phyloP scores from a whole-genome alignment of 176 grass and related monocot species.

The Pontederia paniculata region DNA sequence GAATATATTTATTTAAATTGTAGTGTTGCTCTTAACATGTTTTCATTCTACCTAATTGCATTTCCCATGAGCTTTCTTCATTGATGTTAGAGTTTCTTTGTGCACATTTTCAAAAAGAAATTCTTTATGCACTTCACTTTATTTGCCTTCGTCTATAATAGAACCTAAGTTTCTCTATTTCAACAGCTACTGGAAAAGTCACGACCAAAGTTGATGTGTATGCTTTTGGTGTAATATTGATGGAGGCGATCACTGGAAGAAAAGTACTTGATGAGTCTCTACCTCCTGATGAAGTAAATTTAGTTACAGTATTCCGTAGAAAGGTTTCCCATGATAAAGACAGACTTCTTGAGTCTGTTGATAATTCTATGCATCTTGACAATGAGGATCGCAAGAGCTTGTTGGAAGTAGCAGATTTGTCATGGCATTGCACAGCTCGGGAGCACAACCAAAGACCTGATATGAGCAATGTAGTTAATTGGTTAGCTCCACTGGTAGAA shows the following conservation, averaged over 20 bases:
- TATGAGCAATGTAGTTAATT: conserved; percentile 78
- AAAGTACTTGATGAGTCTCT: conserved; percentile 85
- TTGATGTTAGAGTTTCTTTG: too few relatives aligned
- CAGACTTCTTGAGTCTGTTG: conserved; percentile 63
- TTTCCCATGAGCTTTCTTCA: too few relatives aligned
- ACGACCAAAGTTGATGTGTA: conserved; percentile 91
- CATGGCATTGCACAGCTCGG: conserved; percentile 64
- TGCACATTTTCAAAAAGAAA: too few relatives aligned
- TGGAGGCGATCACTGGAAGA: conserved; percentile 83
- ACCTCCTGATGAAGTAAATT: conserved; percentile 62
- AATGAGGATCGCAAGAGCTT: conserved; percentile 43
- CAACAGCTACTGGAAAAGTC: conserved; percentile 81
- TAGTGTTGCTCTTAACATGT: too few relatives aligned
- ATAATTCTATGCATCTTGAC: conserved; percentile 42
- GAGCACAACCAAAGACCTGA: conserved; percentile 70
- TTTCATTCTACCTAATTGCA: too few relatives aligned
- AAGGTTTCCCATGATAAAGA: conserved; percentile 58
- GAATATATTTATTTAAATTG: too few relatives aligned
- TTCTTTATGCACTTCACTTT: background rate
- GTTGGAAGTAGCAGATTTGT: conserved; percentile 69
- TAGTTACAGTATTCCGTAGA: conserved; percentile 63
- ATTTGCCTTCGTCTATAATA: background rate
- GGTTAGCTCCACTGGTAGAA: conserved; percentile 50
- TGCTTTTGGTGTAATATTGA: conserved; percentile 89
- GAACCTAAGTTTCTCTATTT: conserved; percentile 5